Evolutionary conservation across 2,329 filamentous ascomycete genomes (phyloP), one percentile per base, ranked within the genome.

Genomic region (Blastomyces percursus): DNA sequence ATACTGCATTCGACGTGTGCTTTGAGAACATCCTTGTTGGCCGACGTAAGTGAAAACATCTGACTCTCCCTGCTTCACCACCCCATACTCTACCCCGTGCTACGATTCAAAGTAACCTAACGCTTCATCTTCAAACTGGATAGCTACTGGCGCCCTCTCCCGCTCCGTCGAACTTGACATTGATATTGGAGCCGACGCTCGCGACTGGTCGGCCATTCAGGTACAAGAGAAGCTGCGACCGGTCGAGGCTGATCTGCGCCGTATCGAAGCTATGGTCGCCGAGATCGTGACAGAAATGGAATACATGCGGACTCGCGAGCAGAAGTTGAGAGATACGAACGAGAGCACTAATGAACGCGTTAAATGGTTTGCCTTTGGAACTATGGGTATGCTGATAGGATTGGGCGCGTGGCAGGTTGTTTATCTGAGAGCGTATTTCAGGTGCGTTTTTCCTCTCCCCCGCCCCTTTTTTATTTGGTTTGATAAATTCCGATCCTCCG

Each of bases 271-370:
- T 79, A 83, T 93, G 73, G 89, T 96, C 48, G 82, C 81, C 67
- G 93, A 97, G 79, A 86, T 97, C 67, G 93, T 96, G 58, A 78
- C 78, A 66, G 93, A 97, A 82, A 96, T 99, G 93, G 93, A 97
- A 67, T 99, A 97, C 79, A 84, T 99, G 70, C 85, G 94, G 68
- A 71, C 77, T 48, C 85, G 94, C 70, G 94, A 99, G 82, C 91
- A 96, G 84, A 96, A 91, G 81, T 84, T 99, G 70, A 84, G 94
- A 75, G 93, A 99, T 79, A 99, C 94, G 69, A 99, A 99, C 78
- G 94, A 99, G 87, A 97, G 93, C 82, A 99, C 94, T 68, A 99
- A 99, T 79, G 94, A 89, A 79, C 86, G 94, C 64, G 94, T 99
- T 72, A 99, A 97, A 82, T 97, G 91, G 91, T 99, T 99, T 78